A percentile compares a stretch with the other conserved stretches of the same genome.
Conservation (phyloP, 2,329 filamentous ascomycete species). For the Aureobasidium sp. region DNA sequence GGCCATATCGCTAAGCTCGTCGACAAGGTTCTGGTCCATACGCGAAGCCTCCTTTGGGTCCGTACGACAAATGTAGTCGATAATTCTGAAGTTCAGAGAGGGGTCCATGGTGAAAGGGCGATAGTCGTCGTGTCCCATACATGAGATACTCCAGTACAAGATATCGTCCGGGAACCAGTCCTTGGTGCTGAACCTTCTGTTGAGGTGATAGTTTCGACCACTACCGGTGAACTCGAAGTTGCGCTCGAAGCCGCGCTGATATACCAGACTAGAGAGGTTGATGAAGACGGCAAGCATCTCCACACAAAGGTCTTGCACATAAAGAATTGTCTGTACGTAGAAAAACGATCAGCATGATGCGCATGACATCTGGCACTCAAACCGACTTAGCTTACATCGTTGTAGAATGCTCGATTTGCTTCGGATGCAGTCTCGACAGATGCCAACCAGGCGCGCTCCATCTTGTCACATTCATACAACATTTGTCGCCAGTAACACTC, state of each 20-base stretch:
- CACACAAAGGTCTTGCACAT: background rate
- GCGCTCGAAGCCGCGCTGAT: background rate
- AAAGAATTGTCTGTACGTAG: background rate
- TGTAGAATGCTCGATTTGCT: background rate
- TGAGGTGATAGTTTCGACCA: background rate
- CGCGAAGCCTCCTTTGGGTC: background rate
- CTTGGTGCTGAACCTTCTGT: background rate
- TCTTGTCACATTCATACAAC: background rate
- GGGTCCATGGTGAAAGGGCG: background rate
- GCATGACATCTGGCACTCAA: background rate
- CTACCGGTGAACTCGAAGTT: background rate
- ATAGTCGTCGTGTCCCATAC: background rate
- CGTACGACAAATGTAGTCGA: background rate
- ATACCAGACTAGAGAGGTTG: background rate
- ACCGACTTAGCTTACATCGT: background rate
- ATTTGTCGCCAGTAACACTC: constrained; percentile 5
- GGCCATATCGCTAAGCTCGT: constrained; percentile 2
- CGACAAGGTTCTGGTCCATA: background rate
- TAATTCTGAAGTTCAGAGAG: background rate
- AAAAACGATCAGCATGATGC: background rate
- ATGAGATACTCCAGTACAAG: background rate
- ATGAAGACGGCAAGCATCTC: background rate
- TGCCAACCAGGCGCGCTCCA: background rate
- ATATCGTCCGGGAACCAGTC: constrained; percentile 1
- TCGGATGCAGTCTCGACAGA: background rate